These are phyloP conservation scores for Ophiostoma montium DNA, from an alignment of 2,329 filamentous ascomycete species.

Conservation along the genomic window DNA sequence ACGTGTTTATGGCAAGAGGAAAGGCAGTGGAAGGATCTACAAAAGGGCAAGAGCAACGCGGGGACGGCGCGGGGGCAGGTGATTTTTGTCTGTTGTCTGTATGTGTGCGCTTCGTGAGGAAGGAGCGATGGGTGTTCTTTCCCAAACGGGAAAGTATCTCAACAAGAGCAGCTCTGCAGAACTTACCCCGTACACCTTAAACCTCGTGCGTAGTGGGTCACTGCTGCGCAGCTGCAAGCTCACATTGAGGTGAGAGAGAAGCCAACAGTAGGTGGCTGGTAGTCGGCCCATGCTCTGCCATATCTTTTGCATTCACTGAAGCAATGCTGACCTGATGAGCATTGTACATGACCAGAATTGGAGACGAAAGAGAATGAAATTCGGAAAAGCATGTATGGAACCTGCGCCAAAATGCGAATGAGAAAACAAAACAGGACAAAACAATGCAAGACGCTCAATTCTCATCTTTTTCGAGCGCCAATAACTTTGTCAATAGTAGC, in stretches of 20 bases:
- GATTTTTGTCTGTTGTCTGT: background rate
- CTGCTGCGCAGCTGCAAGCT: no score
- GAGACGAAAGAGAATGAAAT: no score
- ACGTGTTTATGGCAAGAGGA: background rate
- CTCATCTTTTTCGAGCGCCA: conserved; percentile 15
- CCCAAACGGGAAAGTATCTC: conserved; percentile 1
- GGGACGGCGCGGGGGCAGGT: background rate
- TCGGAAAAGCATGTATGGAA: no score
- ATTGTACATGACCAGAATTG: no score
- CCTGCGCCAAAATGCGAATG: background rate
- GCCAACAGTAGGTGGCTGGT: no score
- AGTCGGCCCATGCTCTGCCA: no score
- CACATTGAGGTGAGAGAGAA: no score
- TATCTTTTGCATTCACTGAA: no score
- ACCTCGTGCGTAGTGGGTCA: background rate
- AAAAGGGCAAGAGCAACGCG: background rate
- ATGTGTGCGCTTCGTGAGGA: background rate
- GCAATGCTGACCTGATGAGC: no score
- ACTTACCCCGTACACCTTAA: no score
- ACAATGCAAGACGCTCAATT: background rate
- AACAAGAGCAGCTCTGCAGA: no score
- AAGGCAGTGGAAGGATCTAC: background rate
- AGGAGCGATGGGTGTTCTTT: conserved; percentile 5
- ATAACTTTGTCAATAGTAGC: conserved; percentile 47
- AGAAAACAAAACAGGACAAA: background rate